These are phyloP conservation scores for Phytophthora multivora DNA, from an alignment of 352 stramenopile genomes.

Conservation along the genomic window DNA sequence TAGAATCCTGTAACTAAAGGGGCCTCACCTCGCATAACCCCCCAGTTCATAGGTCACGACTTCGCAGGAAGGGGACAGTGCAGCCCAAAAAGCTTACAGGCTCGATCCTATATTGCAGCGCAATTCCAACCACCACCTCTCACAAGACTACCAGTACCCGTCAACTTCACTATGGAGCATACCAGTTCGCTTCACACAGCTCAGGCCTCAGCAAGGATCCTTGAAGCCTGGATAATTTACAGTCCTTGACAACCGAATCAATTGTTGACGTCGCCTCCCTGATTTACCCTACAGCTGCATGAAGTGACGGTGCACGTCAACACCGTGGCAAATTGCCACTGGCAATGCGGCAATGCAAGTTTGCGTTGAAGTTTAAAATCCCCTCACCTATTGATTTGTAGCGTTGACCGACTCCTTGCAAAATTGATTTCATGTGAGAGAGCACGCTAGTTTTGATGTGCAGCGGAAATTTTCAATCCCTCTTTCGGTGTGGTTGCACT, in stretches of 20 bases:
- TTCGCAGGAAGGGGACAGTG: neutral
- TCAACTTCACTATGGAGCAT: too few species aligned
- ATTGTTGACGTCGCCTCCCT: neutral
- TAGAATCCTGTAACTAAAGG: constrained; percentile 2
- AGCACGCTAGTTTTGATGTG: constrained; percentile 15
- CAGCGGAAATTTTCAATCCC: constrained; percentile 3
- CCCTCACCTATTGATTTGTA: too few species aligned
- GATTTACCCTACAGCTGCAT: constrained; percentile 6
- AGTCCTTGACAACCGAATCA: neutral
- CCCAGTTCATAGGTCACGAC: neutral
- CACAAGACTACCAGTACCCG: constrained; percentile 10
- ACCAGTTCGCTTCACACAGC: too few species aligned
- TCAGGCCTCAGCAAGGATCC: neutral
- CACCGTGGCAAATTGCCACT: too few species aligned
- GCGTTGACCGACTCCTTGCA: too few species aligned
- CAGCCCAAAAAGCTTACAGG: constrained; percentile 32
- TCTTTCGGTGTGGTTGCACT: too few species aligned
- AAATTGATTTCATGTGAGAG: too few species aligned
- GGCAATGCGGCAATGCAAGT: too few species aligned
- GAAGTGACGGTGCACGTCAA: too few species aligned
- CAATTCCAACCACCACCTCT: constrained; percentile 25
- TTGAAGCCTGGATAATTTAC: constrained; percentile 1
- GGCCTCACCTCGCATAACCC: neutral
- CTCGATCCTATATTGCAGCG: constrained; percentile 4
- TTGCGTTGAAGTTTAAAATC: too few species aligned